phyloP scores from a whole-genome alignment of 2,329 filamentous ascomycete genomes.

The Harringtonia aguacate region DNA sequence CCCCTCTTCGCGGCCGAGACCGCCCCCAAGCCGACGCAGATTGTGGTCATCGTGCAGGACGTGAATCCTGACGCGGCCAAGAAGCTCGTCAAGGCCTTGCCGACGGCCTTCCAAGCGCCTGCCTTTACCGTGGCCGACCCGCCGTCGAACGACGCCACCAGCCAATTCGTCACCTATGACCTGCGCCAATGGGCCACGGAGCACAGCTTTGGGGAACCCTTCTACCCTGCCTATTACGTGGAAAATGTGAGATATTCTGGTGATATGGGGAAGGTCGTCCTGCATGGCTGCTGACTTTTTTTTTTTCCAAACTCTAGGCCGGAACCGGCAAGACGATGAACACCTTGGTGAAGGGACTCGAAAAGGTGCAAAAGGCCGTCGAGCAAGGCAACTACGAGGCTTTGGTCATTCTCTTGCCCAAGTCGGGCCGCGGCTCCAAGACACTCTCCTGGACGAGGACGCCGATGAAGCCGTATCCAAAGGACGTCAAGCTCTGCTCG shows the following conservation, averaged over 20 bases:
- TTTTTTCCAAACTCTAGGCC: too few species aligned
- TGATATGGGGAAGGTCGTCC: too few species aligned
- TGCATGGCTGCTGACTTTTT: too few species aligned
- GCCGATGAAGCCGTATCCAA: too few species aligned
- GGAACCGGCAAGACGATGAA: too few species aligned
- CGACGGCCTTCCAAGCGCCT: conserved; percentile 22
- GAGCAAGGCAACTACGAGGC: conserved; percentile 42
- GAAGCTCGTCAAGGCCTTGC: conserved; percentile 29
- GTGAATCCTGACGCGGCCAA: conserved; percentile 33
- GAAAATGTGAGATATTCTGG: too few species aligned
- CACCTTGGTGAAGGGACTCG: conserved; percentile 21
- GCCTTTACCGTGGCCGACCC: conserved; percentile 39
- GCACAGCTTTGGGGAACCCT: background rate
- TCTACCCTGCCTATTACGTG: too few species aligned
- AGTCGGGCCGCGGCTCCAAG: conserved; percentile 26
- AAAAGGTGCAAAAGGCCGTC: conserved; percentile 34
- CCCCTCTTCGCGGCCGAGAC: conserved; percentile 37
- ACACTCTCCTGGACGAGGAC: conserved; percentile 28
- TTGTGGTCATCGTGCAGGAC: conserved; percentile 50
- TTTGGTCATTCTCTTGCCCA: conserved; percentile 43
- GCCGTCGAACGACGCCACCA: conserved; percentile 31
- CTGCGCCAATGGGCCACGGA: conserved; percentile 28
- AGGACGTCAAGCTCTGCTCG: too few species aligned
- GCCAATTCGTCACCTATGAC: conserved; percentile 29
- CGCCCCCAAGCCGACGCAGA: conserved; percentile 27